Conservation (phyloP, 441 rosid species). For the Erodium texanum region DNA sequence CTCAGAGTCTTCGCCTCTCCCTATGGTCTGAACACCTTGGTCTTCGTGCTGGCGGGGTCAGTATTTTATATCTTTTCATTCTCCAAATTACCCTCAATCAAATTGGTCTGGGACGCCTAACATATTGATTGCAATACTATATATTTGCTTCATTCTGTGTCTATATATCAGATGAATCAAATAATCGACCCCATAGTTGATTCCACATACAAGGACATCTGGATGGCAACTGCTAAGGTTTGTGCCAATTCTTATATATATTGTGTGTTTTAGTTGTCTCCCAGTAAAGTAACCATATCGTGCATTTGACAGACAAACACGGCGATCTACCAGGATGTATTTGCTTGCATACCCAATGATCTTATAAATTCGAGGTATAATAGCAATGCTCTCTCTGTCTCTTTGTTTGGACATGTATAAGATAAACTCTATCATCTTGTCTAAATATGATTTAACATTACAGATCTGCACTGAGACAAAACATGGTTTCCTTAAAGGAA, state of each 20-base stretch:
- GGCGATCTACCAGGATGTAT: conserved; percentile 78
- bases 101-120: not conserved
- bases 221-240: conserved; percentile 91
- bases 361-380: conserved; percentile 76
- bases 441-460: not conserved
- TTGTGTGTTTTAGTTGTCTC: too few relatives aligned
- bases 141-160: not conserved
- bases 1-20: conserved; percentile 75
- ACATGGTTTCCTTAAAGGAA: conserved; percentile 61
- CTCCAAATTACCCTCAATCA: conserved; percentile 7
- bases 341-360: conserved; percentile 87
- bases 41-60: conserved; percentile 66
- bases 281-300: not conserved
- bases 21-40: conserved; percentile 98
- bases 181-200: conserved; percentile 76
- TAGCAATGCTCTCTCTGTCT: not conserved
- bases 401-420: not conserved
- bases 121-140: not conserved
- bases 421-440: not conserved
- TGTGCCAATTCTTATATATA: conserved; percentile 9
- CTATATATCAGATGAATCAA: conserved; percentile 42
- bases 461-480: conserved; percentile 76
- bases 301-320: conserved; percentile 56
- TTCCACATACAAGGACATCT: conserved; percentile 73
- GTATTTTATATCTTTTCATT: conserved; percentile 17